Evolutionary conservation across 1,284 basidiomycete species (phyloP), one percentile per base, ranked within the genome.

Genomic region (Takashimella koratensis): DNA sequence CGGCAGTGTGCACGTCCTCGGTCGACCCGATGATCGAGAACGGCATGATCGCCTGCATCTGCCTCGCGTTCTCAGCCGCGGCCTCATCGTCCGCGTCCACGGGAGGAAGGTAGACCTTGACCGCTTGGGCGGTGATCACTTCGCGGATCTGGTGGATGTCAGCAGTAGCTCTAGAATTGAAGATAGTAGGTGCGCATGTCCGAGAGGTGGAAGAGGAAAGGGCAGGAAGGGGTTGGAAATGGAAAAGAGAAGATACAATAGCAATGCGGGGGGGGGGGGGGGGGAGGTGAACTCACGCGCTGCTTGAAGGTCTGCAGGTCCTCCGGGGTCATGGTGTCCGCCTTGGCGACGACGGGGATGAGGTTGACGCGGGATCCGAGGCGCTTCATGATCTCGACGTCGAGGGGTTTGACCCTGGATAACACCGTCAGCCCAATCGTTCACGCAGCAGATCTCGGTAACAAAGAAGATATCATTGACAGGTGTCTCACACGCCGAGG

Each of bases 321-420:
- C 60, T 88, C 86, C 66, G 94, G 93, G 1, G 93, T 96, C 62
- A 99, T 82, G 2, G 94, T 97, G 71, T 98, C 94, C 25, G 94
- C 92, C 80, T 96, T 97, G 58, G 94, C 92, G 57, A 98, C 81
- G 66, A 98, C 92, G n/a, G 94, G 94, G 68, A 98, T 96, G 57
- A 98, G 83, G 79, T 98, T 97, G 75, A 96, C 93, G 59, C 93
- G 86, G 43, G 91, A 92, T 20, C 93, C 92, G 27, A 98, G 84
- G 56, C 91, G 86, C 82, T 96, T 97, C 94, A 98, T 98, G 72
- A 94, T 94, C 79, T 98, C 96, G 66, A 99, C 95, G 71, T 99
- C 95, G 50, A 99, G 83, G 40, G 96, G 96, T 79, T 98, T 98
- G 65, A 98, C 79, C 2, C 90, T 93, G 64, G 5, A 52, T 47